These are phyloP conservation scores for Coffea eugenioides DNA, from an alignment of 257 asterid genomes.

Conservation along the genomic window DNA sequence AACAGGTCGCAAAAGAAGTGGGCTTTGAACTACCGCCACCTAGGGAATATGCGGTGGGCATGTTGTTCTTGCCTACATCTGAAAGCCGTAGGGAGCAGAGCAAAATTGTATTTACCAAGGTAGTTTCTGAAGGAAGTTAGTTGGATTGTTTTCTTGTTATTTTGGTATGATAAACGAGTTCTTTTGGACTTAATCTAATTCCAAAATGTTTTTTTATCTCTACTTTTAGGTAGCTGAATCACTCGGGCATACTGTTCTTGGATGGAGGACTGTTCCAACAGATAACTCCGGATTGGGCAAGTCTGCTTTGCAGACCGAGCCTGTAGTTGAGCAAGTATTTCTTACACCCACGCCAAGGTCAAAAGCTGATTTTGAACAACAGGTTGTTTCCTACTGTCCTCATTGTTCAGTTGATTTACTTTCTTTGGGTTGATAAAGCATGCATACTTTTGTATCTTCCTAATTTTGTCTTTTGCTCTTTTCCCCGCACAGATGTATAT, in stretches of 20 bases:
- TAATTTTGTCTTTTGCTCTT: constrained; percentile 7
- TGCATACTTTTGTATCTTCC: background rate
- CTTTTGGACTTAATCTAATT: background rate
- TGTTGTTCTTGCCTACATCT: constrained; percentile 96
- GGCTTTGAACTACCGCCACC: constrained; percentile 91
- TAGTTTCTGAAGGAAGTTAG: constrained; percentile 5
- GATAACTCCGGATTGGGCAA: constrained; percentile 92
- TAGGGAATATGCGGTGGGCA: constrained; percentile 93
- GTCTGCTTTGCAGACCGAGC: constrained; percentile 97
- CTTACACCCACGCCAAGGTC: constrained; percentile 80
- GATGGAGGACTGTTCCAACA: constrained; percentile 93
- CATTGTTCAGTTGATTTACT: background rate
- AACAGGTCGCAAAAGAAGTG: constrained; percentile 66
- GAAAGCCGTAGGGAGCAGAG: constrained; percentile 88
- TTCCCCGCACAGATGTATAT: constrained; percentile 72
- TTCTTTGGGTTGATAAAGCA: background rate
- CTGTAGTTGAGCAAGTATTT: constrained; percentile 92
- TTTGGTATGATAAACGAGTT: background rate
- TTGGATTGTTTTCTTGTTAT: background rate
- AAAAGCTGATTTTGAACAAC: constrained; percentile 86
- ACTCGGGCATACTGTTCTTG: constrained; percentile 94
- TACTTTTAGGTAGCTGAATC: constrained; percentile 86
- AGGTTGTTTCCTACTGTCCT: constrained; percentile 47
- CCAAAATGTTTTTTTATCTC: constrained; percentile 2
- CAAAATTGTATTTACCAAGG: constrained; percentile 86